Evolutionary conservation across 2,329 filamentous ascomycete genomes (phyloP), one percentile per base, ranked within the genome.

Genomic region (Aspergillus tubingensis): DNA sequence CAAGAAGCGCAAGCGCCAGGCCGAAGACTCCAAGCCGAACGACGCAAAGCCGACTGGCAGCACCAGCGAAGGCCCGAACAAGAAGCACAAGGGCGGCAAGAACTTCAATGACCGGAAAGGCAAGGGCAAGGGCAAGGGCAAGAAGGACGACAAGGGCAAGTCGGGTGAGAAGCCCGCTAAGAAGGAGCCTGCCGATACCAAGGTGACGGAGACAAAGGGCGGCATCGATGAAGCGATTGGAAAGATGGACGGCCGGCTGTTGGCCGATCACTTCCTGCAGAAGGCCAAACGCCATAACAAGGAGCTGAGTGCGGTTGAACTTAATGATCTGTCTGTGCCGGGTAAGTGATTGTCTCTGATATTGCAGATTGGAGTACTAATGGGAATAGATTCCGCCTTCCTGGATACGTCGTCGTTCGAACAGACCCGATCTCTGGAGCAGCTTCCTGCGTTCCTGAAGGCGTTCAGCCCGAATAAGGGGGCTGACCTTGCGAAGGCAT

Each of bases 201-300:
- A 70, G 41, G 62, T 67, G 27, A 67, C 71, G 60, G 87, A 92
- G 72, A 83, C 86, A 47, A 86, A 92, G 68, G 85, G 88, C 36
- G 88, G 89, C 6, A 80, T 97, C 66, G 96, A 97, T 77, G 87
- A 86, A 65, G 86, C 90, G 3, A 91, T 97, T 73, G 86, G 87
- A 48, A 86, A 87, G 62, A 93, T 97, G 88, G 91, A 96, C 75
- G 88, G 86, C 62, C 86, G 88, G 66, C 82, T 97, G 44, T 80
- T 97, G 50, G 91, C 93, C 1, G 94, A 97, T 74, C 88, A 96
- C 74, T 82, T 97, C 63, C 90, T 90, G 6, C 89, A 95, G 72
- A 86, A 90, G 72, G 89, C 91, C 56, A 86, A 85, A 65, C 85
- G 89, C 23, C 96, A 94, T 71, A 91, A 92, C 57, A 86, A 85